phyloP scores from a whole-genome alignment of 768 basidiomycete genomes.

The Suillus ampliporus region DNA sequence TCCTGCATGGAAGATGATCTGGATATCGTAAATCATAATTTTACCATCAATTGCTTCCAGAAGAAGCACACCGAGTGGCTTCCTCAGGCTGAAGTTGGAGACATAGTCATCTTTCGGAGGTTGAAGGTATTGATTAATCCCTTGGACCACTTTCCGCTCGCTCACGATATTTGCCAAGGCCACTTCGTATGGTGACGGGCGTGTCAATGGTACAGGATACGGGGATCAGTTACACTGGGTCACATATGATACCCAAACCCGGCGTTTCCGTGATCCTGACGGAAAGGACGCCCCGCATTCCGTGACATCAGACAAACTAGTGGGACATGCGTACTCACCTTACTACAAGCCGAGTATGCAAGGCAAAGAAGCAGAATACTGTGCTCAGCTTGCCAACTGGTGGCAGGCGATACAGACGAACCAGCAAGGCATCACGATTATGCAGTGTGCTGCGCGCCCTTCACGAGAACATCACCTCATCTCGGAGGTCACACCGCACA shows the following conservation, averaged over 20 bases:
- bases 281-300: slow-evolving; percentile 43
- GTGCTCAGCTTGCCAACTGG: slow-evolving; percentile 53
- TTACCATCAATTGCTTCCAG: slow-evolving; percentile 56
- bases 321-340: slow-evolving; percentile 48
- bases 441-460: slow-evolving; percentile 17
- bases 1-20: slow-evolving; percentile 43
- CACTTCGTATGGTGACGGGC: slow-evolving; percentile 33
- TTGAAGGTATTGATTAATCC: slow-evolving; percentile 49
- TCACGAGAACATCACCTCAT: slow-evolving; percentile 52
- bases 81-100: slow-evolving; percentile 52
- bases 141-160: slow-evolving; percentile 2
- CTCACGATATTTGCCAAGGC: slow-evolving; percentile 32
- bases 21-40: slow-evolving; percentile 22
- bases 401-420: slow-evolving; percentile 46
- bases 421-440: slow-evolving; percentile 19
- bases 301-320: slow-evolving; percentile 36
- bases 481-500: slow-evolving; percentile 52
- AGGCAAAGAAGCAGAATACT: slow-evolving; percentile 48
- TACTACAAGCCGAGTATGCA: slow-evolving; percentile 46
- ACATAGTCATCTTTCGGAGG: slow-evolving; percentile 55
- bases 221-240: slow-evolving; percentile 58
- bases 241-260: slow-evolving; percentile 49
- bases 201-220: slow-evolving; percentile 53
- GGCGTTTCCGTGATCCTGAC: slow-evolving; percentile 45
- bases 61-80: slow-evolving; percentile 53